phyloP scores from a whole-genome alignment of 1,139 yeast genomes.

The Hyphopichia pseudoburtonii region DNA sequence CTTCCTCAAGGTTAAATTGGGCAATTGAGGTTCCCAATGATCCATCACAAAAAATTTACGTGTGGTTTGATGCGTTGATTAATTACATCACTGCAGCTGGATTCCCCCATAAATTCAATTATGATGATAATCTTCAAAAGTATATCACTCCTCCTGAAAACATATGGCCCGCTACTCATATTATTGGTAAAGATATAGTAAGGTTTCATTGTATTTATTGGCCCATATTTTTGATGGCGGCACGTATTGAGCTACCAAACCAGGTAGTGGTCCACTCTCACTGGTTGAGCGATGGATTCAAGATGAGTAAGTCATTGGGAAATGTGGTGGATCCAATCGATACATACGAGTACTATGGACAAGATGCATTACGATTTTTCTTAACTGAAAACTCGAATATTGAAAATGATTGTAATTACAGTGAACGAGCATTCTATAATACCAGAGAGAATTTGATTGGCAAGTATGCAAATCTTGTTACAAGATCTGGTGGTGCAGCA shows the following conservation, averaged over 20 bases:
- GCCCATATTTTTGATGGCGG: constrained; percentile 92
- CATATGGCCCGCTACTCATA: constrained; percentile 69
- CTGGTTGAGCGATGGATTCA: constrained; percentile 86
- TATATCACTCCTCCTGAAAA: constrained; percentile 13
- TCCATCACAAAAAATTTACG: constrained; percentile 76
- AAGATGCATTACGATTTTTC: constrained; percentile 75
- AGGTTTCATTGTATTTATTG: constrained; percentile 90
- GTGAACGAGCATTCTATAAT: constrained; percentile 54
- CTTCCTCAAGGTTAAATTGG: constrained; percentile 77
- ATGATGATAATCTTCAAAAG: constrained; percentile 3
- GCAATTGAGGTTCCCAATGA: constrained; percentile 90
- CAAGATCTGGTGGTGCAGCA: constrained; percentile 70
- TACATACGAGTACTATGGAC: constrained; percentile 59
- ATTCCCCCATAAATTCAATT: constrained; percentile 40
- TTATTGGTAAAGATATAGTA: constrained; percentile 88
- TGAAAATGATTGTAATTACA: constrained; percentile 76
- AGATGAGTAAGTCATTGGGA: constrained; percentile 92
- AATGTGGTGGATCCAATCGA: constrained; percentile 92
- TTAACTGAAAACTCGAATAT: constrained; percentile 74
- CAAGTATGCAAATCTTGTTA: constrained; percentile 77
- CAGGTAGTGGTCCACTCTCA: constrained; percentile 89
- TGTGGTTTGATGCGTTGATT: constrained; percentile 94
- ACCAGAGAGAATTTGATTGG: constrained; percentile 71
- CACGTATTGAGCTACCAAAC: constrained; percentile 65
- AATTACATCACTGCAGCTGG: constrained; percentile 81